Percentiles rank a stretch among this genome's conserved stretches.
phyloP scores from a whole-genome alignment of 2,329 filamentous ascomycete species.

The Fusarium sp. region DNA sequence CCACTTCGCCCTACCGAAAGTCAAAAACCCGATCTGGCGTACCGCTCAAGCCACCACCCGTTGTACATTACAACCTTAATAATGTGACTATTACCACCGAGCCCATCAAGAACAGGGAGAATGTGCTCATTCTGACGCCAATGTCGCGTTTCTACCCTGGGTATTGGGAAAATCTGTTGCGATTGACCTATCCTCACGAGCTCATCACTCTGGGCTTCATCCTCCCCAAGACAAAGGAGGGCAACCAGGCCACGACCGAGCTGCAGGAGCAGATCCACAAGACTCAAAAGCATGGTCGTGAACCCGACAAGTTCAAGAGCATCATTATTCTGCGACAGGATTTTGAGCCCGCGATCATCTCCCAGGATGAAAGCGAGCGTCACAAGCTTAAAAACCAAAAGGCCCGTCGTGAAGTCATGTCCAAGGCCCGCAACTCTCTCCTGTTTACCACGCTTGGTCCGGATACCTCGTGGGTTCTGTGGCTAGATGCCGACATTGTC shows the following conservation, averaged over 20 bases:
- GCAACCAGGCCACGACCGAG: conserved; percentile 83
- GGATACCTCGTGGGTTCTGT: conserved; percentile 92
- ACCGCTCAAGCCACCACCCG: conserved; percentile 72
- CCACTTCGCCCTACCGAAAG: conserved; percentile 56
- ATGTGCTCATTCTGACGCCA: conserved; percentile 89
- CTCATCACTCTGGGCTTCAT: conserved; percentile 97
- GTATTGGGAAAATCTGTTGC: conserved; percentile 94
- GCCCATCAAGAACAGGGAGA: conserved; percentile 82
- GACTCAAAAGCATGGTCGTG: conserved; percentile 79
- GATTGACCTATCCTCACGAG: conserved; percentile 88
- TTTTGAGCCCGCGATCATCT: conserved; percentile 81
- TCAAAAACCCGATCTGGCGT: conserved; percentile 47
- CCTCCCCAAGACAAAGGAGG: conserved; percentile 90
- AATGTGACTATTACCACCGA: conserved; percentile 84
- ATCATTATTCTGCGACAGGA: conserved; percentile 96
- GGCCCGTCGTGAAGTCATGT: conserved; percentile 85
- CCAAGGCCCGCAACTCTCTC: conserved; percentile 90
- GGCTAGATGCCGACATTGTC: conserved; percentile 92
- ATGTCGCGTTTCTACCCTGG: conserved; percentile 91
- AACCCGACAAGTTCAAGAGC: conserved; percentile 86
- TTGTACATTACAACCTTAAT: conserved; percentile 94
- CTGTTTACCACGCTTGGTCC: conserved; percentile 95
- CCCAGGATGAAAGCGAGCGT: conserved; percentile 86
- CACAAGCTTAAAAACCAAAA: conserved; percentile 95
- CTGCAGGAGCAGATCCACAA: conserved; percentile 86